A percentile compares a stretch with the other conserved stretches of the same genome.
These are phyloP conservation scores for Penstemon davidsonii DNA, from an alignment of 257 asterid genomes.

Conservation along the genomic window DNA sequence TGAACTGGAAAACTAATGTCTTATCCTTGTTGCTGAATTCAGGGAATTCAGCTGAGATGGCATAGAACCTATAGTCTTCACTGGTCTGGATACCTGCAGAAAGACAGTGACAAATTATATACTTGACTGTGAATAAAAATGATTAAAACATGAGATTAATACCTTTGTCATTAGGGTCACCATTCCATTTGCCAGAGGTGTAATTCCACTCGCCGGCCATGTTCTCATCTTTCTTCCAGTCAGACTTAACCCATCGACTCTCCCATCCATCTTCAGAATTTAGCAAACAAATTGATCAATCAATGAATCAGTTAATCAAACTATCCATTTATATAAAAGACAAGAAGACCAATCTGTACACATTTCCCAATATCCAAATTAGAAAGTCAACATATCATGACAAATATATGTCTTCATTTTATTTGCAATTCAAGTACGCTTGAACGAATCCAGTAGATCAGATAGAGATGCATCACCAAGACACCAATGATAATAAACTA, in stretches of 20 bases:
- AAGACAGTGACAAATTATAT: not conserved
- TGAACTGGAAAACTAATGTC: slow-evolving; percentile 83
- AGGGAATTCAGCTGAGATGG: slow-evolving; percentile 94
- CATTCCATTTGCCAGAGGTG: slow-evolving; percentile 97
- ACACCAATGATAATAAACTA: too few relatives aligned
- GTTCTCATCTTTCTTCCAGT: slow-evolving; percentile 95
- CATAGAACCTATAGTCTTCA: slow-evolving; percentile 86
- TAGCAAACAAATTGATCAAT: slow-evolving; percentile 25
- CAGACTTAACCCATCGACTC: slow-evolving; percentile 90
- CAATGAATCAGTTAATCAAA: not conserved
- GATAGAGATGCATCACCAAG: too few relatives aligned
- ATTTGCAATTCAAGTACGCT: too few relatives aligned
- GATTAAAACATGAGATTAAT: not conserved
- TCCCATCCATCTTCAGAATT: slow-evolving; percentile 80
- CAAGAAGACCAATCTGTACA: not conserved
- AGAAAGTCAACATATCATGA: not conserved
- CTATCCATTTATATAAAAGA: not conserved
- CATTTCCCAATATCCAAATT: not conserved
- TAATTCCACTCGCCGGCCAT: slow-evolving; percentile 95
- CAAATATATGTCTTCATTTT: not conserved
- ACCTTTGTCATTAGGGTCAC: slow-evolving; percentile 80
- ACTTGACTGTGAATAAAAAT: not conserved
- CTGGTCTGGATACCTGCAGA: slow-evolving; percentile 87
- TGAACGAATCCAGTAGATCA: too few relatives aligned
- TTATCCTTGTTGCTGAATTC: slow-evolving; percentile 94